These are phyloP conservation scores for Metschnikowia shivogae DNA, from an alignment of 805 yeast species.

Conservation along the genomic window DNA sequence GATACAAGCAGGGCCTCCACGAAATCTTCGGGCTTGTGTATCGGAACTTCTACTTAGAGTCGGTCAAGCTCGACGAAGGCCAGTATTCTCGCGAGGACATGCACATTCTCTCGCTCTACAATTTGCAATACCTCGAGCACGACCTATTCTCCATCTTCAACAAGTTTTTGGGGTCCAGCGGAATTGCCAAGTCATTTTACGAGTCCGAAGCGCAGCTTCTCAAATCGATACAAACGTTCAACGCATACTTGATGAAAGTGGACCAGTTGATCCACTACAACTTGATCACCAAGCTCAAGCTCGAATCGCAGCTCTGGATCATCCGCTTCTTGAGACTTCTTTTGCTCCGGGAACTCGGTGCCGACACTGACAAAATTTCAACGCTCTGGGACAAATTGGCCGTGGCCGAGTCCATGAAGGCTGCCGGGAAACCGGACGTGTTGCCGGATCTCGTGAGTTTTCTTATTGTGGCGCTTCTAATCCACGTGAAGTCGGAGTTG, in stretches of 20 bases:
- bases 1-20: constrained; percentile 49
- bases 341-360: constrained; percentile 46
- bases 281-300: constrained; percentile 38
- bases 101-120: constrained; percentile 37
- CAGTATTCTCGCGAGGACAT: constrained; percentile 25
- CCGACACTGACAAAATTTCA: constrained; percentile 29
- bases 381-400: constrained; percentile 50
- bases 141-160: constrained; percentile 44
- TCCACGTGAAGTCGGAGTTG: constrained; percentile 42
- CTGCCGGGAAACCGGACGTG: constrained; percentile 1
- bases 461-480: constrained; percentile 39
- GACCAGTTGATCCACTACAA: constrained; percentile 47
- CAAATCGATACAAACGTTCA: constrained; percentile 46
- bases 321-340: constrained; percentile 48
- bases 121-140: constrained; percentile 33
- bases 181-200: constrained; percentile 30
- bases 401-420: constrained; percentile 15
- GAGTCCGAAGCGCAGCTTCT: constrained; percentile 41
- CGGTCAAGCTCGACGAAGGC: constrained; percentile 17
- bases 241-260: constrained; percentile 44
- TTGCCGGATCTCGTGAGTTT: constrained; percentile 39
- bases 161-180: constrained; percentile 39
- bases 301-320: constrained; percentile 53
- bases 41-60: constrained; percentile 36
- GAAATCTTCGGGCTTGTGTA: constrained; percentile 49